These are phyloP conservation scores for Fraxinus pennsylvanica DNA, from an alignment of 257 asterid genomes.

Conservation along the genomic window DNA sequence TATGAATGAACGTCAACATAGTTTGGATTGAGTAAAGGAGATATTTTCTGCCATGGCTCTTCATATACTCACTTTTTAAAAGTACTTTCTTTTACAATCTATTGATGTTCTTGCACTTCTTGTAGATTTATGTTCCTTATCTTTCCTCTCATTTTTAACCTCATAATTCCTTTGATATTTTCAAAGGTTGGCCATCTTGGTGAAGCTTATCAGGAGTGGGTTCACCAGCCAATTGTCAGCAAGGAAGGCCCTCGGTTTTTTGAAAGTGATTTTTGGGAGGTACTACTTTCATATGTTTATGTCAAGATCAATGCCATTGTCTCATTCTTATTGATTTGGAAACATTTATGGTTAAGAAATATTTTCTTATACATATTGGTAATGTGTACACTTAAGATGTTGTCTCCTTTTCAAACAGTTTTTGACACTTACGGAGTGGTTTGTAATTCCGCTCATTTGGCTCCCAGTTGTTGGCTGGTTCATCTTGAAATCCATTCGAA, in stretches of 20 bases:
- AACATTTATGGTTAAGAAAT: neutral
- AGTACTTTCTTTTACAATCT: too few species aligned
- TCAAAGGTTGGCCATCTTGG: conserved; percentile 92
- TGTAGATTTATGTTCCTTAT: neutral
- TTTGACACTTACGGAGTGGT: conserved; percentile 73
- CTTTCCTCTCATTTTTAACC: neutral
- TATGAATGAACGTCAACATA: neutral
- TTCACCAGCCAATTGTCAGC: conserved; percentile 86
- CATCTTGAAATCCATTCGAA: conserved; percentile 39
- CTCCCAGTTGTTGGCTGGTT: conserved; percentile 72
- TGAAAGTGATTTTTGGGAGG: conserved; percentile 81
- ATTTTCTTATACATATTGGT: neutral
- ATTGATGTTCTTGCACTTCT: neutral
- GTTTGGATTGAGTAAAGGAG: neutral
- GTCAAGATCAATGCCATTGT: conserved; percentile 1
- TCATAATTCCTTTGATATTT: neutral
- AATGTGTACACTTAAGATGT: neutral
- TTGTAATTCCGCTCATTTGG: conserved; percentile 82
- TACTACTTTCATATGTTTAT: conserved; percentile 15
- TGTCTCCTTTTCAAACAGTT: conserved; percentile 46
- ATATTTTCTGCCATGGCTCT: neutral
- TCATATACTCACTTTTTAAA: too few species aligned
- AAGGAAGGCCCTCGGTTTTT: conserved; percentile 91
- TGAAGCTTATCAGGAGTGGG: conserved; percentile 88
- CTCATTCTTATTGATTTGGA: neutral